Percentiles rank a stretch among this genome's conserved stretches.
Evolutionary conservation across 148 eudicot species (phyloP).

Genomic region (Camellia granthamiana): DNA sequence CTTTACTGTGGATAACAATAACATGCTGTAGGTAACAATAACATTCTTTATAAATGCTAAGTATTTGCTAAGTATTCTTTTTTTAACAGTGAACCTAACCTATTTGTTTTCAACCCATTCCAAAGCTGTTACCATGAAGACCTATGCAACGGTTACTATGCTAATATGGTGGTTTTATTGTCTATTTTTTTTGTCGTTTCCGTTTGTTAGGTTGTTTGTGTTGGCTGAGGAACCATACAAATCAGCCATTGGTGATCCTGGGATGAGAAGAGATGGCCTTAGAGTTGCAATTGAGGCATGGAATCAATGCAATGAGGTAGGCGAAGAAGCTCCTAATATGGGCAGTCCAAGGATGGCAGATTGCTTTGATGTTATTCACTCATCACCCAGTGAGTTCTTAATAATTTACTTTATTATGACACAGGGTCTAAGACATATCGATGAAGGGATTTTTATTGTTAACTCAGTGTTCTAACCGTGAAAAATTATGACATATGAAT

Average conservation of each 20-base stretch:
- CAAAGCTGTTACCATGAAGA: not conserved
- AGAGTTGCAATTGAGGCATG: slow-evolving; percentile 37
- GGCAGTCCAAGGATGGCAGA: slow-evolving; percentile 36
- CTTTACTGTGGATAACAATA: no score
- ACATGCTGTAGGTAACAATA: no score
- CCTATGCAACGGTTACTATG: not conserved
- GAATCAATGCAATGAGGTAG: slow-evolving; percentile 39
- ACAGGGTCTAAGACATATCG: no score
- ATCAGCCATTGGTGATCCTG: slow-evolving; percentile 31
- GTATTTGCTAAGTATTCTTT: no score
- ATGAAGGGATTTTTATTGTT: no score
- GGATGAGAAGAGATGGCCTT: slow-evolving; percentile 33
- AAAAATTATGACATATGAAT: no score
- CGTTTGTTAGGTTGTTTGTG: not conserved
- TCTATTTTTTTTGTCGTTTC: not conserved
- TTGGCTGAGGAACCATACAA: not conserved
- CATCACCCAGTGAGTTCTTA: not conserved
- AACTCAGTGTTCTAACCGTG: no score
- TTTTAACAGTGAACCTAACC: no score
- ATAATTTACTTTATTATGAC: not conserved
- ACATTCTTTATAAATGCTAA: no score
- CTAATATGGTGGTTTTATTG: not conserved
- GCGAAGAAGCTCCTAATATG: slow-evolving; percentile 34
- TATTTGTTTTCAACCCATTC: not conserved
- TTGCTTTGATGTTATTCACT: slow-evolving; percentile 28